Evolutionary conservation across 495 filamentous ascomycete species (phyloP), one percentile per base, ranked within the genome.

Genomic region (Talaromyces stipitatus): DNA sequence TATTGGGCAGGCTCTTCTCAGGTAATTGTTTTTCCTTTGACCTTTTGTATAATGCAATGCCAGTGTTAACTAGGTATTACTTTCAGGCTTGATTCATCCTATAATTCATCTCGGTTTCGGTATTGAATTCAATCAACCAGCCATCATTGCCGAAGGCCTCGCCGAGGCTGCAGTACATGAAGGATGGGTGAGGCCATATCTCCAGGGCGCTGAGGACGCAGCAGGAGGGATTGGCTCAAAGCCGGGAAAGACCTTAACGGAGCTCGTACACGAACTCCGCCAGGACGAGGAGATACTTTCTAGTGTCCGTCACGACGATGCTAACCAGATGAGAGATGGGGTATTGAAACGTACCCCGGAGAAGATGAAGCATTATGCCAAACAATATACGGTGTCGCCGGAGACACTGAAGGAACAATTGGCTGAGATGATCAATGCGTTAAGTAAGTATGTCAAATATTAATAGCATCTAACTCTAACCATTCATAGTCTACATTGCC

Each of bases 381-480:
- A 75, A 11, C 78, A 83, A 60, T 90, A 80, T 55, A 73, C 65
- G 2, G 81, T 91, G 1, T 63, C 72, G 10, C 69, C 77, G n/a
- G 79, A 83, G 2, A 78, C 87, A 61, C 62, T 94, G 4, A 76
- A 87, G n/a, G 76, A 82, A 60, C 82, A 78, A 66, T 80, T 82
- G 8, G 85, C 82, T 0, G 90, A 95, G 74, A 91, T 95, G 84
- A 86, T 84, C 20, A 83, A 91, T 61, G 75, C 79, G 0, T 67
- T 75, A 51, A 71, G 81, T 84, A 61, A 61, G 76, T 64, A 45
- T 12, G 18, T 54, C 11, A 8, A 26, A n/a, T 10, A 14, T 8
- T 1, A 12, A 50, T 16, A n/a, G n/a, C 28, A 48, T 4, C 27
- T 46, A 50, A 26, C 29, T 22, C 23, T 4, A 23, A 55, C 46